A percentile compares a stretch with the other conserved stretches of the same genome.
These are phyloP conservation scores for Gentiana dahurica DNA, from an alignment of 257 asterid species.

Conservation along the genomic window DNA sequence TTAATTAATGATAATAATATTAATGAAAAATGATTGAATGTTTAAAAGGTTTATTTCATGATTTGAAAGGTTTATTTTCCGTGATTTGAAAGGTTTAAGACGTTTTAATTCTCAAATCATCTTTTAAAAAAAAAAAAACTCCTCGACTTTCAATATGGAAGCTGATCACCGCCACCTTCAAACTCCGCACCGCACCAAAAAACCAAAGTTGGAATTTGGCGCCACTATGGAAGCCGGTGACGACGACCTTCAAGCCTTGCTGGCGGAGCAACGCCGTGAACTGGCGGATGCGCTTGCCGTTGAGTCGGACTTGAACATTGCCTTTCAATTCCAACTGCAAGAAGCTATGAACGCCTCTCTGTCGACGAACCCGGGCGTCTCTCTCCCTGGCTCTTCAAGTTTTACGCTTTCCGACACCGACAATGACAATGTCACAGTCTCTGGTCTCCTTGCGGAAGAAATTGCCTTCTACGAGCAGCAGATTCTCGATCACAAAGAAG, in stretches of 20 bases:
- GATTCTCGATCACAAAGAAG: constrained; percentile 12
- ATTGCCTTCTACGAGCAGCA: constrained; percentile 24
- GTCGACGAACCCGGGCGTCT: constrained; percentile 11
- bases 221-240: background rate
- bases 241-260: constrained; percentile 3
- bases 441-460: constrained; percentile 18
- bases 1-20: too few species aligned
- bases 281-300: constrained; percentile 4
- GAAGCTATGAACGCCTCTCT: constrained; percentile 49
- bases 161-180: too few species aligned
- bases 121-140: too few species aligned
- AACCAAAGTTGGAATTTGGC: background rate
- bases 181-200: too few species aligned
- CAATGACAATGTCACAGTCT: constrained; percentile 11
- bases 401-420: constrained; percentile 15
- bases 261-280: constrained; percentile 21
- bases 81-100: too few species aligned
- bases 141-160: too few species aligned
- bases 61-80: too few species aligned
- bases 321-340: constrained; percentile 39
- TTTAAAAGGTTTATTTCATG: too few species aligned
- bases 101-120: too few species aligned
- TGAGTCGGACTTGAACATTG: constrained; percentile 18
- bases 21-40: too few species aligned
- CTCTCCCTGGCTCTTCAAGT: constrained; percentile 14